Evolutionary conservation across 805 yeast species (phyloP).

Genomic region (Millerozyma miso): DNA sequence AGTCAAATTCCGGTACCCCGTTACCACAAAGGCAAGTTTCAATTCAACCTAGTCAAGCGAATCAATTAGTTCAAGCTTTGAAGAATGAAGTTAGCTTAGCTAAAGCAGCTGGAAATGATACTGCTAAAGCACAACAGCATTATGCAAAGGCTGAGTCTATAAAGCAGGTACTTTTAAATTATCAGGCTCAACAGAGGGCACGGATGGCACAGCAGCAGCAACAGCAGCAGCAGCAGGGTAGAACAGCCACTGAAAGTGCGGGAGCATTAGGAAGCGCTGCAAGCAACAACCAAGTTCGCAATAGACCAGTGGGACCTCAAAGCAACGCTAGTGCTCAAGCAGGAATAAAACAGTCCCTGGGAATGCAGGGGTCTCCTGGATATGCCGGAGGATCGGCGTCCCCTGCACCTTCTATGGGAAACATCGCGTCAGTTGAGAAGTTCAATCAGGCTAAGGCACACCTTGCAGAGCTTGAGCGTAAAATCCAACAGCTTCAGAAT

Average conservation of each 20-base stretch:
- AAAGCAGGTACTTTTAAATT: slow-evolving; percentile 54
- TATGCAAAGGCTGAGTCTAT: slow-evolving; percentile 59
- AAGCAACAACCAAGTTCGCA: neutral
- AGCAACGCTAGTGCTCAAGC: slow-evolving; percentile 1
- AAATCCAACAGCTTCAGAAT: slow-evolving; percentile 47
- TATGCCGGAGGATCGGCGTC: neutral
- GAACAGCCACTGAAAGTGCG: neutral
- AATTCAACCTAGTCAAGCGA: slow-evolving; percentile 49
- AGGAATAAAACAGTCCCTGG: slow-evolving; percentile 2
- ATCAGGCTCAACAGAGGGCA: slow-evolving; percentile 43
- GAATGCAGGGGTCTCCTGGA: slow-evolving; percentile 5
- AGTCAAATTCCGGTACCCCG: slow-evolving; percentile 3
- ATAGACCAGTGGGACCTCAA: neutral
- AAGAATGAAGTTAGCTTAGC: slow-evolving; percentile 59
- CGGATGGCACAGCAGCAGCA: slow-evolving; percentile 22
- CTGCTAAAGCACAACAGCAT: slow-evolving; percentile 61
- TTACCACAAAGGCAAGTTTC: slow-evolving; percentile 17
- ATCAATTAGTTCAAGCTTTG: slow-evolving; percentile 57
- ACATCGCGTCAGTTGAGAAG: slow-evolving; percentile 31
- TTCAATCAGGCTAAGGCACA: slow-evolving; percentile 43
- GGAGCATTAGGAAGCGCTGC: neutral
- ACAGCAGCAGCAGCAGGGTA: slow-evolving; percentile 13
- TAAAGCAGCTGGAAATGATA: slow-evolving; percentile 54
- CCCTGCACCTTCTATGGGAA: slow-evolving; percentile 3
- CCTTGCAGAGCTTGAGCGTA: slow-evolving; percentile 46